Evolutionary conservation across 2,329 filamentous ascomycete species (phyloP).

Genomic region (Sphaerulina vaccinii): DNA sequence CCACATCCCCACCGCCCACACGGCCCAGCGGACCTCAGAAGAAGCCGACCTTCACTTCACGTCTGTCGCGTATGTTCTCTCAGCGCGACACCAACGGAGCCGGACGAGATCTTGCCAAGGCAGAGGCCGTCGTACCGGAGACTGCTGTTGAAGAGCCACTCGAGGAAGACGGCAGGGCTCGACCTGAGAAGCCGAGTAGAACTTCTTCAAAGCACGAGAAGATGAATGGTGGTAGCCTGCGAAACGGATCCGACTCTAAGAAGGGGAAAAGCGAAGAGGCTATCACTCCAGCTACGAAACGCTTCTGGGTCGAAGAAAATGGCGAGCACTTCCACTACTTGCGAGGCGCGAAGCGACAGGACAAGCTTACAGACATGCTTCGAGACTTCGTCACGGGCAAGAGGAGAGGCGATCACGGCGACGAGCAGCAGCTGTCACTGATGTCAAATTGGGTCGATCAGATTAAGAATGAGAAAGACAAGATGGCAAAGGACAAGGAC

Average conservation of each 20-base stretch:
- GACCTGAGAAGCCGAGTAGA: conserved; percentile 32
- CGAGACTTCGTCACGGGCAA: conserved; percentile 77
- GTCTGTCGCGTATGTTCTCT: conserved; percentile 46
- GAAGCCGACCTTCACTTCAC: conserved; percentile 41
- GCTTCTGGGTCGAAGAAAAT: conserved; percentile 61
- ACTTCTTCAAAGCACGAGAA: conserved; percentile 34
- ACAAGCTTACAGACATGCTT: conserved; percentile 91
- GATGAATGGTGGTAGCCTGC: conserved; percentile 23
- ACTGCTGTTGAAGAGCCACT: conserved; percentile 31
- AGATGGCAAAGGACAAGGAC: conserved; percentile 71
- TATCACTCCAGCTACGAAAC: conserved; percentile 30
- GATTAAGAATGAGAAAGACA: conserved; percentile 81
- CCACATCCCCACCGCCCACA: conserved; percentile 2
- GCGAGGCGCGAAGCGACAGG: conserved; percentile 85
- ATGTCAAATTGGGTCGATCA: conserved; percentile 97
- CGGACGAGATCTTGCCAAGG: conserved; percentile 23
- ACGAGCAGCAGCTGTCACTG: conserved; percentile 80
- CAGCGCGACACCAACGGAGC: conserved; percentile 34
- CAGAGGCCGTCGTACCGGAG: conserved; percentile 11
- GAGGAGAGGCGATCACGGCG: conserved; percentile 66
- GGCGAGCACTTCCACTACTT: conserved; percentile 84
- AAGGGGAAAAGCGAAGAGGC: conserved; percentile 33
- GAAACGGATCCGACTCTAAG: conserved; percentile 36
- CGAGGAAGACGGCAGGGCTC: conserved; percentile 16
- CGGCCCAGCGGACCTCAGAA: conserved; percentile 34